Conservation (phyloP, 1,284 basidiomycete species). For the Fistulinella cinereoalba region DNA sequence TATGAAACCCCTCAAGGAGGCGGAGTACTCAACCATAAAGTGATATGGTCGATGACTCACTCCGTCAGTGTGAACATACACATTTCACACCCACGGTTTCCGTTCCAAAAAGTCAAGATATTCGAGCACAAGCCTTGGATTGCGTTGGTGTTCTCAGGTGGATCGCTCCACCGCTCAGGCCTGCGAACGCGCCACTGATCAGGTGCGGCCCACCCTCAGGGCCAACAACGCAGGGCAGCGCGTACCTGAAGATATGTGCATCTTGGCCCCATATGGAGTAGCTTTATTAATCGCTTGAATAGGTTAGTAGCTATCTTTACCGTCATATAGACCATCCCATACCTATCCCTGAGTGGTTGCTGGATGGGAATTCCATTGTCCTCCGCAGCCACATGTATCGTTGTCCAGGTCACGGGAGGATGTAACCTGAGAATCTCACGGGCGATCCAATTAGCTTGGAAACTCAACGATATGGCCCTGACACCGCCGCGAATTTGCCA, state of each 20-base stretch:
- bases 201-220: constrained; percentile 14
- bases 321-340: constrained; percentile 32
- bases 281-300: constrained; percentile 65
- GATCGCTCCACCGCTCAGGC: constrained; percentile 58
- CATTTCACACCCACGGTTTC: constrained; percentile 67
- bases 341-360: constrained; percentile 31
- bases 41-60: no score
- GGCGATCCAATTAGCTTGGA: constrained; percentile 43
- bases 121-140: constrained; percentile 64
- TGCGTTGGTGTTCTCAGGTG: constrained; percentile 39
- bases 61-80: constrained; percentile 70
- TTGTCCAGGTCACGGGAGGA: constrained; percentile 64
- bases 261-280: constrained; percentile 66
- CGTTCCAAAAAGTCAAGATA: constrained; percentile 63
- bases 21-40: no score
- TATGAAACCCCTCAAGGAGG: no score
- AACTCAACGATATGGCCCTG: constrained; percentile 58
- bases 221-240: constrained; percentile 17
- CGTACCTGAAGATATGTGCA: constrained; percentile 58
- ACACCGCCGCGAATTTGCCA: constrained; percentile 49
- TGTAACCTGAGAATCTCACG: constrained; percentile 66
- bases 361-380: constrained; percentile 61
- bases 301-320: constrained; percentile 52
- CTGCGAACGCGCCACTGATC: constrained; percentile 35
- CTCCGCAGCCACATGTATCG: constrained; percentile 52